Percentiles rank a stretch among this genome's conserved stretches.
Conservation (phyloP, 257 asterid species). For the Verbena officinalis region DNA sequence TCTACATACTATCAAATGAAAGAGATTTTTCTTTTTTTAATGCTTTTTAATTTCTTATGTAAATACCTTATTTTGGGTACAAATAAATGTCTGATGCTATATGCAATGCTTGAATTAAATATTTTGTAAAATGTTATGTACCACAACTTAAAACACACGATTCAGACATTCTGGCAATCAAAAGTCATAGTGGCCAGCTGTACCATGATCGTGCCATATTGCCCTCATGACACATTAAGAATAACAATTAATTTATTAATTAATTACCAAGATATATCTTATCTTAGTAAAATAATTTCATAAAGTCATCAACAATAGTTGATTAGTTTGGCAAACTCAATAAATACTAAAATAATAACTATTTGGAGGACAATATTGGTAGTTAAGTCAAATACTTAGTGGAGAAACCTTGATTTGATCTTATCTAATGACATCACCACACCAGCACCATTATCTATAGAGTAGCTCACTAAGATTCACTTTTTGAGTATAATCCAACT, state of each 20-base stretch:
- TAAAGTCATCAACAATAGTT: constrained; percentile 18
- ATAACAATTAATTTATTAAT: too few relatives aligned
- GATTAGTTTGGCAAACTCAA: too few relatives aligned
- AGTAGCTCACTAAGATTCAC: constrained; percentile 22
- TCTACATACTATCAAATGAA: too few relatives aligned
- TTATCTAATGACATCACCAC: constrained; percentile 21
- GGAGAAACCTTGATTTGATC: constrained; percentile 23
- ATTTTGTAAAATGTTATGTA: too few relatives aligned
- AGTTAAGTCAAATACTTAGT: constrained; percentile 24
- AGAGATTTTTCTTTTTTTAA: too few relatives aligned
- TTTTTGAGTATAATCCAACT: too few relatives aligned
- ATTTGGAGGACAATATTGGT: neutral
- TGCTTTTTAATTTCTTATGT: too few relatives aligned
- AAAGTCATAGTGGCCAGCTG: constrained; percentile 14
- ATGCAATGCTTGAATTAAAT: too few relatives aligned
- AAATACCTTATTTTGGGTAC: too few relatives aligned
- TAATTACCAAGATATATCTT: neutral
- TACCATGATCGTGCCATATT: constrained; percentile 2
- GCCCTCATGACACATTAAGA: neutral
- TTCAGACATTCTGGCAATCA: too few relatives aligned
- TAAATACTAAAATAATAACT: neutral
- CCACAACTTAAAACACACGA: too few relatives aligned
- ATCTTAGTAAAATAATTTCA: constrained; percentile 13
- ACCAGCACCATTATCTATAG: constrained; percentile 11
- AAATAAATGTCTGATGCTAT: too few relatives aligned